Evolutionary conservation across 1,284 basidiomycete genomes (phyloP), one percentile per base, ranked within the genome.

Genomic region (Nidula niveotomentosa): DNA sequence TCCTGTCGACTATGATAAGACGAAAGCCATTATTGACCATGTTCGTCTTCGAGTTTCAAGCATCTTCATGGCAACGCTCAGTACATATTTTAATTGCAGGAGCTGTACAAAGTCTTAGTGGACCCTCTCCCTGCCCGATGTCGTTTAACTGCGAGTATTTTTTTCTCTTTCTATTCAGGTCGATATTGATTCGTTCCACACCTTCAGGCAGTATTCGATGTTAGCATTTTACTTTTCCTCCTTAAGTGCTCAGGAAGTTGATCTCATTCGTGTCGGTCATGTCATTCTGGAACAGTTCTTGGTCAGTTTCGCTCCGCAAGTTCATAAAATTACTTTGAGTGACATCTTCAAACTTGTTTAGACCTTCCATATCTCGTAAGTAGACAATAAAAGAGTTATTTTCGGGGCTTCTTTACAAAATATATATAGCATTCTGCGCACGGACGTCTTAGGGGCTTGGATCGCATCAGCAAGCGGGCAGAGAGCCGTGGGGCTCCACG

Each of bases 251-350:
- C 49, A n/a, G 8, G 9, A 15, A 12, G 5, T n/a, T 23, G 6
- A 49, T 30, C 18, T 18, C 3, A 17, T 37, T 37, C 3, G 6
- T 15, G 13, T 30, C n/a, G 45, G 51, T 43, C 51, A 8, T 52
- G 51, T 52, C 51, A 52, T 52, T 52, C 51, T 44, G 51, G 51
- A 17, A 52, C 51, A 12, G 51, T 52, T 9, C 30, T 52, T 4
- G 49, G 49, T 51, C 15, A 33, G 49, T 53, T 18, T 9, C 12
- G 6, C 23, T 23, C 48, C 2, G 3, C 18, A 34, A 2, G 17
- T 12, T 13, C 6, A 53, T 37, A n/a, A 8, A 43, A 15, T 49
- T 36, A 18, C 37, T 17, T 34, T 39, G 9, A 45, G n/a, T 23
- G 15, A 15, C 15, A 41, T 13, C 12, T 41, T 13, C 39, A 2